Conservation (phyloP, 352 stramenopile genomes). For the Pythium sp. region DNA sequence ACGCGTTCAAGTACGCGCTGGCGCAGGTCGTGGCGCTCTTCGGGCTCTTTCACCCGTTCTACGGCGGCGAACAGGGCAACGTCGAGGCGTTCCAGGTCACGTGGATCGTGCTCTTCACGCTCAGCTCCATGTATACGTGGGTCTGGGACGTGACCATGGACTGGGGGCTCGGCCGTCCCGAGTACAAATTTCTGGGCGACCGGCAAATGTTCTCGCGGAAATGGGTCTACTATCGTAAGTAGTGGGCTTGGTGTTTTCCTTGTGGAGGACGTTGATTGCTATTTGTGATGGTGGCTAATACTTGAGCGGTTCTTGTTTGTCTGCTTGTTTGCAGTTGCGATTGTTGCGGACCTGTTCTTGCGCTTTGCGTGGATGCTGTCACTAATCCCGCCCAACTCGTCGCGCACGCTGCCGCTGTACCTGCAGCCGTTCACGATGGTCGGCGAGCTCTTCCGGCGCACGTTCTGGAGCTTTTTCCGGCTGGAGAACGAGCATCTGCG, state of each 20-base stretch:
- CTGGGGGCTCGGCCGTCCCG: conserved; percentile 73
- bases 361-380: conserved; percentile 82
- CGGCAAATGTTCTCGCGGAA: conserved; percentile 84
- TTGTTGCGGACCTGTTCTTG: conserved; percentile 74
- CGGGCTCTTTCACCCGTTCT: conserved; percentile 83
- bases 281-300: neutral
- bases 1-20: conserved; percentile 94
- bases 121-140: conserved; percentile 83
- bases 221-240: conserved; percentile 70
- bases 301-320: too few species aligned
- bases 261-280: neutral
- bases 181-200: conserved; percentile 73
- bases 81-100: conserved; percentile 47
- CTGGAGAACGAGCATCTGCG: conserved; percentile 86
- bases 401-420: conserved; percentile 55
- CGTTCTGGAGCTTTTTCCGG: conserved; percentile 85
- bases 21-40: conserved; percentile 85
- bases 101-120: conserved; percentile 79
- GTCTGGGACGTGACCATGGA: conserved; percentile 87
- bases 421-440: conserved; percentile 86
- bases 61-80: conserved; percentile 23
- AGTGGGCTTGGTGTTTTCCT: neutral
- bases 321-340: conserved; percentile 32
- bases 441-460: conserved; percentile 78
- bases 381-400: conserved; percentile 50